These are phyloP conservation scores for Populus hybrid DNA, from an alignment of 441 rosid genomes.

Conservation along the genomic window DNA sequence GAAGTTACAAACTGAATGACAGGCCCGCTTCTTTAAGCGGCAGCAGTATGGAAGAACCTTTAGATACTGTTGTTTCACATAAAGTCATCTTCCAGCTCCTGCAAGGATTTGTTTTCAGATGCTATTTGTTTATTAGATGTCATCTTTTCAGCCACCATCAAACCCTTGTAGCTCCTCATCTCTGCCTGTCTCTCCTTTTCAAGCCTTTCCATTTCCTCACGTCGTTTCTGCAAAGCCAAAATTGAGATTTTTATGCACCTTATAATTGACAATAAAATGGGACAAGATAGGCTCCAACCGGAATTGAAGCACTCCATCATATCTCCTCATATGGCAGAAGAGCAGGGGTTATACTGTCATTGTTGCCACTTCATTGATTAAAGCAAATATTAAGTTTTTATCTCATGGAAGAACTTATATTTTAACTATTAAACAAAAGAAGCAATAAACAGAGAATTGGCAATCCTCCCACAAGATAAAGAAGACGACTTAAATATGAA, in stretches of 20 bases:
- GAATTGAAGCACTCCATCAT: not conserved
- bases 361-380: too few species aligned
- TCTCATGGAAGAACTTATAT: not conserved
- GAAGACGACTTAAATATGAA: not conserved
- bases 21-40: conserved; percentile 7
- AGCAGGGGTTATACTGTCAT: not conserved
- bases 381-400: not conserved
- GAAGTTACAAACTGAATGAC: conserved; percentile 15
- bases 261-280: not conserved
- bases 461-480: not conserved
- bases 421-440: not conserved
- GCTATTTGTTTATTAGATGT: conserved; percentile 94
- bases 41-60: conserved; percentile 2
- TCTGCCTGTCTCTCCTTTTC: conserved; percentile 93
- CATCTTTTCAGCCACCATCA: conserved; percentile 98
- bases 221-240: conserved; percentile 60
- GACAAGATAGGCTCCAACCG: not conserved
- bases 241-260: not conserved
- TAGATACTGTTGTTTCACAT: conserved; percentile 38
- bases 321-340: not conserved
- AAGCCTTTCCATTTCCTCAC: conserved; percentile 81
- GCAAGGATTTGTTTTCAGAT: conserved; percentile 73
- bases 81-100: conserved; percentile 95
- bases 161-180: conserved; percentile 89
- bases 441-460: not conserved